Evolutionary conservation across 805 yeast species (phyloP).

Genomic region (Scheffersomyces coipomensis): DNA sequence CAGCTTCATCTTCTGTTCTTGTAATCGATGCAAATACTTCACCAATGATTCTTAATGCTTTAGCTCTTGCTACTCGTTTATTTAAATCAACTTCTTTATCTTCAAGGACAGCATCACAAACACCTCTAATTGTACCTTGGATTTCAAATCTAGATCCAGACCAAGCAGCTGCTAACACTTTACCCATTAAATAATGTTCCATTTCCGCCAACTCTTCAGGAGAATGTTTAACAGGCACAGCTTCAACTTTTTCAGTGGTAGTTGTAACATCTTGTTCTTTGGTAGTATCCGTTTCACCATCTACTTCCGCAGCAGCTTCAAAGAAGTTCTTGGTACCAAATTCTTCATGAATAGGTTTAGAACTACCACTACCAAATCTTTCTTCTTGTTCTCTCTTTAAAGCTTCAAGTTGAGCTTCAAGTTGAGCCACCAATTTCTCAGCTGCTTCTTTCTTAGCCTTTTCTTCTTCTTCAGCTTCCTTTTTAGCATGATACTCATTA

Average conservation of each 20-base stretch:
- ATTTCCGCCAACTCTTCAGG: slow-evolving; percentile 65
- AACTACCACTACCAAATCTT: too few species aligned
- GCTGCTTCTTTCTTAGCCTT: slow-evolving; percentile 11
- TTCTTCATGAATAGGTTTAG: slow-evolving; percentile 9
- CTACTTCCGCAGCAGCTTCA: slow-evolving; percentile 8
- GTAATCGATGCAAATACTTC: slow-evolving; percentile 56
- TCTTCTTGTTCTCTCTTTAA: slow-evolving; percentile 16
- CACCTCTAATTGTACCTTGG: slow-evolving; percentile 63
- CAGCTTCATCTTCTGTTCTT: slow-evolving; percentile 68
- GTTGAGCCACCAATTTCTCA: slow-evolving; percentile 27
- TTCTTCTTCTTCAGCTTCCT: slow-evolving; percentile 30
- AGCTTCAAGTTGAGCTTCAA: slow-evolving; percentile 11
- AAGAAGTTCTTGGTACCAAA: too few species aligned
- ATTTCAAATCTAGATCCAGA: slow-evolving; percentile 78
- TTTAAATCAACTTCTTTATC: slow-evolving; percentile 51
- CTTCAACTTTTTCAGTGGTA: slow-evolving; percentile 12
- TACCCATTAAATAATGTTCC: slow-evolving; percentile 75
- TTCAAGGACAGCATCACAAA: slow-evolving; percentile 63
- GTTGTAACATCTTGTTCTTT: too few species aligned
- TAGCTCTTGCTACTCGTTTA: slow-evolving; percentile 59
- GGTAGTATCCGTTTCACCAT: slow-evolving; percentile 4
- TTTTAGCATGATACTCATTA: slow-evolving; percentile 40
- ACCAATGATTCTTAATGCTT: slow-evolving; percentile 59
- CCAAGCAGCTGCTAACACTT: slow-evolving; percentile 84
- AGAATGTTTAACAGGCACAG: slow-evolving; percentile 41